phyloP scores from a whole-genome alignment of 2,329 filamentous ascomycete species.

The Grosmannia huntii region DNA sequence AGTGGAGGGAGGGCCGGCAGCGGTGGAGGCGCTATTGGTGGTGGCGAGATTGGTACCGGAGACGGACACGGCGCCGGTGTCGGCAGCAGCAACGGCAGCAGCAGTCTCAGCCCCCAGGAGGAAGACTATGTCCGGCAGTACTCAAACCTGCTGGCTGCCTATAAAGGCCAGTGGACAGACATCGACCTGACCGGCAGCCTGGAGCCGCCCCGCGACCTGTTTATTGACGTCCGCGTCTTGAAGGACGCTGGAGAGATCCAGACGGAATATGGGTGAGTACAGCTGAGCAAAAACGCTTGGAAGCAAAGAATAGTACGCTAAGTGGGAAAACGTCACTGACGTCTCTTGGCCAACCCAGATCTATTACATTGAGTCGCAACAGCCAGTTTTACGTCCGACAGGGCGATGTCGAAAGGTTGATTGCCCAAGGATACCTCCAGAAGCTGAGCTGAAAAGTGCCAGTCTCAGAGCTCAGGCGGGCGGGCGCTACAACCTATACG shows the following conservation, averaged over 20 bases:
- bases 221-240: slow-evolving; percentile 90
- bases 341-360: slow-evolving; percentile 34
- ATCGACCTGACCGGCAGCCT: slow-evolving; percentile 89
- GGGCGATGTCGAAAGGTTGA: slow-evolving; percentile 87
- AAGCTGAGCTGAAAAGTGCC: slow-evolving; percentile 56
- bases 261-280: slow-evolving; percentile 84
- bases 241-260: slow-evolving; percentile 98
- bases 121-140: slow-evolving; percentile 93
- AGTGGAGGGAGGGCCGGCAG: slow-evolving; percentile 19
- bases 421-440: slow-evolving; percentile 89
- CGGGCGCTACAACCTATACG: background rate
- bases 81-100: slow-evolving; percentile 37
- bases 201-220: slow-evolving; percentile 87
- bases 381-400: slow-evolving; percentile 96
- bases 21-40: slow-evolving; percentile 16
- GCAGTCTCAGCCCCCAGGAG: slow-evolving; percentile 85
- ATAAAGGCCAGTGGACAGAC: slow-evolving; percentile 97
- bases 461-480: background rate
- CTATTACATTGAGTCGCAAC: slow-evolving; percentile 94
- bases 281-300: background rate
- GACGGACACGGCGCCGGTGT: background rate
- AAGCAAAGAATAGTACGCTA: background rate
- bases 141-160: slow-evolving; percentile 81
- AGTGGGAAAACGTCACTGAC: background rate
- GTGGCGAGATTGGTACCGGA: background rate